Percentiles rank a stretch among this genome's conserved stretches.
Conservation (phyloP, 768 basidiomycete genomes). For the Cystobasidium onofrii region DNA sequence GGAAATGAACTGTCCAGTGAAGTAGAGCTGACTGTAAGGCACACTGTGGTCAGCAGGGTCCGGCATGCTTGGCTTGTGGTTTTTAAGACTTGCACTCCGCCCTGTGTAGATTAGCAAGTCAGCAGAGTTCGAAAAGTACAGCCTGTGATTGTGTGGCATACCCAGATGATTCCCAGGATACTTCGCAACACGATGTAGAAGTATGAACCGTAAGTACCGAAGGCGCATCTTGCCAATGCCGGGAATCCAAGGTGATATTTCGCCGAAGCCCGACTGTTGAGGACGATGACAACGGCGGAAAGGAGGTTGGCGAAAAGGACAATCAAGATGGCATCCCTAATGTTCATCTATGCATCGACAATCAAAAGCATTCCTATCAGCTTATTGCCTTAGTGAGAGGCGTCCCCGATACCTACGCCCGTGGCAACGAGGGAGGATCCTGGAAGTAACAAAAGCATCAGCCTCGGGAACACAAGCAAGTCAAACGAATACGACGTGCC, state of each 20-base stretch:
- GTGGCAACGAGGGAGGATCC: not conserved
- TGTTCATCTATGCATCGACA: not conserved
- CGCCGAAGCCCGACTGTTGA: constrained; percentile 72
- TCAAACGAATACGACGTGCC: not conserved
- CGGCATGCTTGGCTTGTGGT: too few species aligned
- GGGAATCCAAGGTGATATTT: constrained; percentile 54
- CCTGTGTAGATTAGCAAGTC: not conserved
- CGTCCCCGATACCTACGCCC: not conserved
- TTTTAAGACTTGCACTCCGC: constrained; percentile 14
- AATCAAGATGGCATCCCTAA: constrained; percentile 7
- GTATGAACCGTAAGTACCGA: constrained; percentile 56
- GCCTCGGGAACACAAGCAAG: too few species aligned
- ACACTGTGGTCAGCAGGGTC: too few species aligned
- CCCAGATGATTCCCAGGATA: constrained; percentile 15
- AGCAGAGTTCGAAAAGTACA: too few species aligned
- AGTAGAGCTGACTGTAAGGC: not conserved
- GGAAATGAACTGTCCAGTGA: constrained; percentile 14
- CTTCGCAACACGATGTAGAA: constrained; percentile 42
- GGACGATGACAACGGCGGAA: constrained; percentile 51
- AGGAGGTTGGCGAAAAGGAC: constrained; percentile 14
- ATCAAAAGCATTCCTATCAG: not conserved
- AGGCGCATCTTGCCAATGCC: constrained; percentile 39
- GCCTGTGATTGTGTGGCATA: too few species aligned
- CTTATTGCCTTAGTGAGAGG: not conserved
- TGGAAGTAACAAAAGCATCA: not conserved